Conservation (phyloP, 768 basidiomycete genomes). For the Pulveroboletus sp. region DNA sequence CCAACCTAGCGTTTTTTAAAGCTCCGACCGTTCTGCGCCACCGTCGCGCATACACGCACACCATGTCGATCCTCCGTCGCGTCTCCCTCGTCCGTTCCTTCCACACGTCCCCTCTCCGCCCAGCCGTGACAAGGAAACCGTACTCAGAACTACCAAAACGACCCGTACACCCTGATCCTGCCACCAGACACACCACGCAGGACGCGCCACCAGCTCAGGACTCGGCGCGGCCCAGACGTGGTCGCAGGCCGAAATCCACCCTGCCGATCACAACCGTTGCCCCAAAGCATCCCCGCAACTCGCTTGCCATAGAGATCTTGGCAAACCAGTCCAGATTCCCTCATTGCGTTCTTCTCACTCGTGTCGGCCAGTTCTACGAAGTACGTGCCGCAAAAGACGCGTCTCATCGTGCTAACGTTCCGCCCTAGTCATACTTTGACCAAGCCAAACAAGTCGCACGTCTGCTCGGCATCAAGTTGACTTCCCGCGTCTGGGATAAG, state of each 20-base stretch:
- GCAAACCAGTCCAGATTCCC: conserved; percentile 75
- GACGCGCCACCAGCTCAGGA: background rate
- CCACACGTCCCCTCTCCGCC: conserved; percentile 4
- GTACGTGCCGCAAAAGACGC: conserved; percentile 37
- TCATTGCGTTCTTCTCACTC: conserved; percentile 85
- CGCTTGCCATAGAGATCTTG: conserved; percentile 68
- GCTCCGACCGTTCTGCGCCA: conserved; percentile 33
- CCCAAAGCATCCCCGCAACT: conserved; percentile 36
- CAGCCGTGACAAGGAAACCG: conserved; percentile 45
- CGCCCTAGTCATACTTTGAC: conserved; percentile 82
- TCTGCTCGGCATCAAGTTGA: conserved; percentile 80
- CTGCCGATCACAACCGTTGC: background rate
- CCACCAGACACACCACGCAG: background rate
- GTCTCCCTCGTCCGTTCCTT: conserved; percentile 7
- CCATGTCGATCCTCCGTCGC: conserved; percentile 13
- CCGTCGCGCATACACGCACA: conserved; percentile 28
- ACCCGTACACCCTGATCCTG: conserved; percentile 10
- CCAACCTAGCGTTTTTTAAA: conserved; percentile 33
- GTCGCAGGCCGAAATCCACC: conserved; percentile 15
- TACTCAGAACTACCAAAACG: conserved; percentile 56
- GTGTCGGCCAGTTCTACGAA: conserved; percentile 96
- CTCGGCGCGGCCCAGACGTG: conserved; percentile 11
- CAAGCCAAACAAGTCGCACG: conserved; percentile 79
- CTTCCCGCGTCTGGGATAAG: conserved; percentile 71
- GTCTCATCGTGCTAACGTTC: conserved; percentile 7